Conservation (phyloP, 148 eudicot genomes). For the Diospyros kaki region DNA sequence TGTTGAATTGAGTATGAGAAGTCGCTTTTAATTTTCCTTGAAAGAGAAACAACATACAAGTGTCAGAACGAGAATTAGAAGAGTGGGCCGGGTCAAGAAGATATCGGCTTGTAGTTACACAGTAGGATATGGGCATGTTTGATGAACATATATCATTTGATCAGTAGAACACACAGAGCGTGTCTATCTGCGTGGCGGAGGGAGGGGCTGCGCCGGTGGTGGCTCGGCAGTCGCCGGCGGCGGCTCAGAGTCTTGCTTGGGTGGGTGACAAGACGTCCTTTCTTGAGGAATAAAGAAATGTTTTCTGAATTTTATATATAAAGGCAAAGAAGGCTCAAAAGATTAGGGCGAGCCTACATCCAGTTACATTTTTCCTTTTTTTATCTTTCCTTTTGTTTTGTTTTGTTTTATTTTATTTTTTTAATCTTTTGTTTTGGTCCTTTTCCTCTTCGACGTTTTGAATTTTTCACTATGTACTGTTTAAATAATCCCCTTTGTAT, state of each 20-base stretch:
- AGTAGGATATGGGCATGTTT: not conserved
- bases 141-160: not conserved
- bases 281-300: conserved; percentile 17
- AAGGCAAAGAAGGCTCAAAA: not conserved
- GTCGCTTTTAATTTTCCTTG: no score
- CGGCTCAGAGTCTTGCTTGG: not conserved
- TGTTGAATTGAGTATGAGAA: no score
- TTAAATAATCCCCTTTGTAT: no score
- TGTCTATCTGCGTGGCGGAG: not conserved
- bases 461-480: not conserved
- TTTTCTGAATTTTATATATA: not conserved
- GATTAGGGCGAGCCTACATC: conserved; percentile 15
- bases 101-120: conserved; percentile 2
- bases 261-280: conserved; percentile 18
- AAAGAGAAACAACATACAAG: not conserved
- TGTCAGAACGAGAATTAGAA: no score
- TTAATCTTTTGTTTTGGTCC: not conserved
- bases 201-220: not conserved
- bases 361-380: conserved; percentile 4
- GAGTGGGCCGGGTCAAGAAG: not conserved
- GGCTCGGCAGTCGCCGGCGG: conserved; percentile 1
- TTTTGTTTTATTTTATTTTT: not conserved
- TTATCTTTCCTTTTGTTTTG: not conserved
- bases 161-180: not conserved
- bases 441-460: not conserved